Evolutionary conservation across 2,329 filamentous ascomycete genomes (phyloP), one percentile per base, ranked within the genome.

Genomic region (Fusarium acutatum): DNA sequence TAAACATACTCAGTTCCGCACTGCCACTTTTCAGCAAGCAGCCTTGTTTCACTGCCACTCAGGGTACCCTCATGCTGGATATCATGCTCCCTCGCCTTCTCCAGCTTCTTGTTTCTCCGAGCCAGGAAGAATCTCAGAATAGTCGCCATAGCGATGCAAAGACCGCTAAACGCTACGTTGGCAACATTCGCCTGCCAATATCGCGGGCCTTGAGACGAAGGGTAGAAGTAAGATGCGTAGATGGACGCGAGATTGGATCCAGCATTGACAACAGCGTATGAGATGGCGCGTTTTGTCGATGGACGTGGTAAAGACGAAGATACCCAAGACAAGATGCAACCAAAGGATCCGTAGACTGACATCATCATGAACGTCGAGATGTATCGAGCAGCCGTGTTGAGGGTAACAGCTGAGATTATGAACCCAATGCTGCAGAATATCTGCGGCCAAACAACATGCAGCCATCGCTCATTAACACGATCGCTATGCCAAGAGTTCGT

Each of bases 331-430:
- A 67, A 12, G 3, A 69, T 69, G 22, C 65, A 67, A 0, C 65
- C 62, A 20, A 67, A 67, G 2, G 65, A 67, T 14, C 65, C 65
- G 3, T 67, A 67, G 12, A 67, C 54, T 2, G 65, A 67, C 65
- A 67, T 67, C 65, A 67, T 67, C 65, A 67, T 60, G 35, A 67
- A 67, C 0, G 65, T 67, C 5, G 65, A 43, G 40, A 67, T 67
- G 5, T 67, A 67, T 1, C 65, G 24, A n/a, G 65, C 65, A 4
- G 65, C 65, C 2, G 53, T 67, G 24, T 67, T 60, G 17, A 67
- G 53, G 2, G 65, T 60, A 1, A 60, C 40, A 2, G 65, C 65
- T 4, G 65, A 67, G 12, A 67, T 67, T 0, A 67, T 60, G 35
- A 67, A 67, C 17, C 65, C 65, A 7, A 67, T 13, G 0, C 62